Conservation (phyloP, 1,284 basidiomycete species). For the Cystobasidium slooffiae region DNA sequence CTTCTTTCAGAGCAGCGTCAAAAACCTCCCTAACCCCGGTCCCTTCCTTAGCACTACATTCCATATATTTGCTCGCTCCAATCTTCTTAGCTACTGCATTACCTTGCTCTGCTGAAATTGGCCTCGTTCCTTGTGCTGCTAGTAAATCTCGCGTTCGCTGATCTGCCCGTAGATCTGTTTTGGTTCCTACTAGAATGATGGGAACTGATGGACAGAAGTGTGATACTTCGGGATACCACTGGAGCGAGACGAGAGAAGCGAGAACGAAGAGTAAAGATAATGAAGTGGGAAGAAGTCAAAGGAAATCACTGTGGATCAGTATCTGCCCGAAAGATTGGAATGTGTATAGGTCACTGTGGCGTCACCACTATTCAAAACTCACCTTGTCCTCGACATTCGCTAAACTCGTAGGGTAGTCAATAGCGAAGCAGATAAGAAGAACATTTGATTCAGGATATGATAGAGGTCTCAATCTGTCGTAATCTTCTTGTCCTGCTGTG, state of each 20-base stretch:
- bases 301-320: background rate
- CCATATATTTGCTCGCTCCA: conserved; percentile 82
- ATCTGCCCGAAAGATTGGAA: too few species aligned
- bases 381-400: conserved; percentile 97
- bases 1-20: conserved; percentile 67
- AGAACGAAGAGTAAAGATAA: background rate
- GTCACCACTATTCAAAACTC: conserved; percentile 50
- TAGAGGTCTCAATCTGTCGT: conserved; percentile 63
- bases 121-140: conserved; percentile 77
- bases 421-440: conserved; percentile 90
- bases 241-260: background rate
- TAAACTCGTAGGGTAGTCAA: conserved; percentile 87
- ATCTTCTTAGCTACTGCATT: conserved; percentile 87
- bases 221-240: conserved; percentile 94
- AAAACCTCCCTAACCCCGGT: conserved; percentile 91
- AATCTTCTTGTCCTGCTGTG: conserved; percentile 87
- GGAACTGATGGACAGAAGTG: conserved; percentile 88
- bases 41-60: conserved; percentile 86
- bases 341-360: background rate
- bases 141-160: conserved; percentile 77
- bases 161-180: conserved; percentile 84
- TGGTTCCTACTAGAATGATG: conserved; percentile 89
- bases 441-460: conserved; percentile 91
- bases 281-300: background rate
- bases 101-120: conserved; percentile 78